Conservation (phyloP, 371 early-diverging fungal species). For the Rhizopus microsporus region DNA sequence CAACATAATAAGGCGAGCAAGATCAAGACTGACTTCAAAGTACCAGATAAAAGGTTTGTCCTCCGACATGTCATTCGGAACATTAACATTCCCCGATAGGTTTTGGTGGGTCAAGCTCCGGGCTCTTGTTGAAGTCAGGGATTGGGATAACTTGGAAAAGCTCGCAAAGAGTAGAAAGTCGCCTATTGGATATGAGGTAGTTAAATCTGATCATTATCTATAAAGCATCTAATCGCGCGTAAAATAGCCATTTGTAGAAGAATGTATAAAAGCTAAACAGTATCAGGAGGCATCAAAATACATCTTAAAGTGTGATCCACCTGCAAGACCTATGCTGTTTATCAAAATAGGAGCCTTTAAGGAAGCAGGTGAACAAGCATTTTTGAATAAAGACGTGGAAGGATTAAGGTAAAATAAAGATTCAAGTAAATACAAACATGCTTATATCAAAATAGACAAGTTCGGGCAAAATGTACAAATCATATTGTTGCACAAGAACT, state of each 20-base stretch:
- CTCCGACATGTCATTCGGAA: not conserved
- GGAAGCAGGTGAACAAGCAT: conserved; percentile 83
- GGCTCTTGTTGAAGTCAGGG: conserved; percentile 79
- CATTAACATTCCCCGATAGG: conserved; percentile 24
- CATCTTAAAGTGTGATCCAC: conserved; percentile 73
- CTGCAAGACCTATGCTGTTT: conserved; percentile 67
- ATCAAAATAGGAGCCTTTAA: conserved; percentile 76
- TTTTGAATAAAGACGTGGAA: conserved; percentile 66
- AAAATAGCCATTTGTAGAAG: conserved; percentile 79
- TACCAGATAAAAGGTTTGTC: conserved; percentile 78
- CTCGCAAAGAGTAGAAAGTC: conserved; percentile 78
- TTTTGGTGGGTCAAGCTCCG: conserved; percentile 87
- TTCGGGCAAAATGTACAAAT: conserved; percentile 54
- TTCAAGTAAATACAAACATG: not conserved
- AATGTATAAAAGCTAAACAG: conserved; percentile 76
- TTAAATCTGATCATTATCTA: not conserved
- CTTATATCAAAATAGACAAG: conserved; percentile 33
- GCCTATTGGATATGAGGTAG: conserved; percentile 79
- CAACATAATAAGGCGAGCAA: conserved; percentile 75
- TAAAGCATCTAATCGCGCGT: not conserved
- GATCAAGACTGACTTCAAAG: conserved; percentile 79
- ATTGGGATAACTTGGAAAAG: conserved; percentile 89
- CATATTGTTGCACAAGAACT: conserved; percentile 55
- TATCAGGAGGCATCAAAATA: conserved; percentile 80
- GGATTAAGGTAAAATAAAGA: conserved; percentile 54